phyloP scores from a whole-genome alignment of 116 monocot species.

The Thalassia testudinum region DNA sequence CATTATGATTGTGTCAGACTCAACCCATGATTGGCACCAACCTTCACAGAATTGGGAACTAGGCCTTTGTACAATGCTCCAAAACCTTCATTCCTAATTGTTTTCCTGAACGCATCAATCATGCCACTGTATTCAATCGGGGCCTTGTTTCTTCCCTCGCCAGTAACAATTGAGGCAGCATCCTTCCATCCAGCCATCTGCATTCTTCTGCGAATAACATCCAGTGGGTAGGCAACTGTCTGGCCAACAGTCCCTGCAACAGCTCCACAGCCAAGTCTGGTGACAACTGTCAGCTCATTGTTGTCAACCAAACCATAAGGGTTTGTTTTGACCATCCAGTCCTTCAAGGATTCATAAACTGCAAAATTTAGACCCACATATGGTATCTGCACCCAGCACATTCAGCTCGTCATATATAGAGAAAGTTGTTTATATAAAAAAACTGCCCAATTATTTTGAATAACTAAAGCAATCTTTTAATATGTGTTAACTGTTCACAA shows the following conservation, averaged over 20 bases:
- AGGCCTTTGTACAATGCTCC: slow-evolving; percentile 97
- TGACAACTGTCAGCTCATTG: slow-evolving; percentile 52
- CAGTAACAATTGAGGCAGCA: slow-evolving; percentile 57
- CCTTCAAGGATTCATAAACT: slow-evolving; percentile 90
- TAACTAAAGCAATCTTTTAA: not conserved
- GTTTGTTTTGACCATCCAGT: slow-evolving; percentile 59
- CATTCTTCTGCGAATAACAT: slow-evolving; percentile 95
- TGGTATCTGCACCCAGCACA: slow-evolving; percentile 47
- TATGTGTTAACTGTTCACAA: not conserved
- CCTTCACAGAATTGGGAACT: slow-evolving; percentile 97
- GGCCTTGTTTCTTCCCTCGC: slow-evolving; percentile 35
- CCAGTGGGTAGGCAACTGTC: slow-evolving; percentile 99
- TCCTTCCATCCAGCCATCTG: slow-evolving; percentile 99
- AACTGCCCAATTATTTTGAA: not conserved
- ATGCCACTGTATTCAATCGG: slow-evolving; percentile 82
- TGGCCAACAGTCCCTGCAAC: slow-evolving; percentile 92
- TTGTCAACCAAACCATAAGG: slow-evolving; percentile 55
- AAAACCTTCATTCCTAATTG: slow-evolving; percentile 78
- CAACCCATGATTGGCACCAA: no score
- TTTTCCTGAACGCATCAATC: slow-evolving; percentile 93
- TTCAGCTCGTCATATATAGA: not conserved
- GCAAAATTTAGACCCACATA: slow-evolving; percentile 98
- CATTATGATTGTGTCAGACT: no score
- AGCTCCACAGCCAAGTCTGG: slow-evolving; percentile 85
- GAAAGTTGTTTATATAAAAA: not conserved